Evolutionary conservation across 176 grass and related monocot genomes (phyloP).

Genomic region (Avena eriantha): DNA sequence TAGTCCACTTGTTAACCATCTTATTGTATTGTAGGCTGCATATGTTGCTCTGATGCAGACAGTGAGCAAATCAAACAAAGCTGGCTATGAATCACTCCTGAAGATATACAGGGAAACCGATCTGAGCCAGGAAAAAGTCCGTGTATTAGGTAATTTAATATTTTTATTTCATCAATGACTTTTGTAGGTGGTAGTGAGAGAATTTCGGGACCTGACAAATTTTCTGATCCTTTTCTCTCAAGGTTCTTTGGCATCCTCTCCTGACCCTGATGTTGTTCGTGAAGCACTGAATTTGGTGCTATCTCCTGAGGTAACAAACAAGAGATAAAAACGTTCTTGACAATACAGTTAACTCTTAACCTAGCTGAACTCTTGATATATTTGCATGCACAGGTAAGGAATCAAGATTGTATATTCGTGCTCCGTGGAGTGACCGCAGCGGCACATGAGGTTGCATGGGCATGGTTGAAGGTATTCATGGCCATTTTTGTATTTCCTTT

Average conservation of each 20-base stretch:
- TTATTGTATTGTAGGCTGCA: constrained; percentile 65
- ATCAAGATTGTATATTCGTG: constrained; percentile 76
- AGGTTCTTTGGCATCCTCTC: constrained; percentile 83
- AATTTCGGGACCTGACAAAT: constrained; percentile 11
- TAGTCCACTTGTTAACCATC: constrained; percentile 26
- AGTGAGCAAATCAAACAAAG: constrained; percentile 68
- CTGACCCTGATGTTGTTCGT: constrained; percentile 77
- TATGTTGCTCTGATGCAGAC: constrained; percentile 90
- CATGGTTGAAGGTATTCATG: constrained; percentile 88
- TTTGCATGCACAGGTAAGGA: constrained; percentile 69
- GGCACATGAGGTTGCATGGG: constrained; percentile 79
- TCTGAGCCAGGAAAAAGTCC: constrained; percentile 96
- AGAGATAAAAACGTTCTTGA: constrained; percentile 12
- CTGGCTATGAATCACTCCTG: constrained; percentile 84
- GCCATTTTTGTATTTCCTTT: neutral
- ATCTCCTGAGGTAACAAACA: constrained; percentile 69
- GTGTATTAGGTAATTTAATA: constrained; percentile 66
- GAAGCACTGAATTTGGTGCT: constrained; percentile 74
- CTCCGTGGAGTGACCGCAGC: constrained; percentile 67
- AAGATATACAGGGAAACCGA: constrained; percentile 91
- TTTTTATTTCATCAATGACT: neutral
- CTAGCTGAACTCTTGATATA: constrained; percentile 32
- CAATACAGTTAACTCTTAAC: constrained; percentile 22
- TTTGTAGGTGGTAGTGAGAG: neutral
- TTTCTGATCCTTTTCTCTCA: constrained; percentile 7